Evolutionary conservation across 2,329 filamentous ascomycete genomes (phyloP).

Genomic region (Colletotrichum sp.): DNA sequence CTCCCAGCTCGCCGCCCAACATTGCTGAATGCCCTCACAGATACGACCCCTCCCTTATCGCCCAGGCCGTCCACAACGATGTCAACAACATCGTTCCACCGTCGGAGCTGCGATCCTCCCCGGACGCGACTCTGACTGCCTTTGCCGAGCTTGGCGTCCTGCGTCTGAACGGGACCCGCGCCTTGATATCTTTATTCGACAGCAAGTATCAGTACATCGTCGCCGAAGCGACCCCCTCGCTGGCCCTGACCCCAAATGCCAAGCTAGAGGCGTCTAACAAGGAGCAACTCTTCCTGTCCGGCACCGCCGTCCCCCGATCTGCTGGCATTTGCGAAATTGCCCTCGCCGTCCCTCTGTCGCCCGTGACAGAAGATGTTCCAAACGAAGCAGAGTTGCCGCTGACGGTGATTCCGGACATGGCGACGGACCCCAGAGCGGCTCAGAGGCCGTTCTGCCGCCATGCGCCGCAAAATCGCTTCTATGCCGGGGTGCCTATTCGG

Average conservation of each 20-base stretch:
- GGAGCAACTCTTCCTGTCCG: conserved; percentile 26
- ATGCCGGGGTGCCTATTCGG: conserved; percentile 45
- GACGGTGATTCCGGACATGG: conserved; percentile 37
- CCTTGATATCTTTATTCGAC: conserved; percentile 58
- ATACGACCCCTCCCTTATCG: conserved; percentile 17
- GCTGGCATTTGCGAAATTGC: conserved; percentile 32
- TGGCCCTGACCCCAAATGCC: conserved; percentile 36
- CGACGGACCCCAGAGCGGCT: conserved; percentile 31
- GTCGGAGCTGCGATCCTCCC: conserved; percentile 27
- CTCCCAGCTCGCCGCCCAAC: neutral
- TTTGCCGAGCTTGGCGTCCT: conserved; percentile 54
- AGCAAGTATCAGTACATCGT: conserved; percentile 51
- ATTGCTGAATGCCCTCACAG: neutral
- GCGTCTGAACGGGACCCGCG: conserved; percentile 40
- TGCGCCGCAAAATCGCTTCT: conserved; percentile 35
- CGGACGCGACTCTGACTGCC: conserved; percentile 47
- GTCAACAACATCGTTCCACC: conserved; percentile 22
- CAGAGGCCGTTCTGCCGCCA: neutral
- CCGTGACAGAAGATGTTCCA: fast-evolving
- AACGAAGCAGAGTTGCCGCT: conserved; percentile 31
- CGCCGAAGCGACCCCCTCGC: conserved; percentile 53
- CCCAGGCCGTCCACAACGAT: conserved; percentile 23
- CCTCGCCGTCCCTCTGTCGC: conserved; percentile 10
- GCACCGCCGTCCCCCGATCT: conserved; percentile 31
- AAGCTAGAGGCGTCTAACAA: neutral